Evolutionary conservation across 1,139 yeast species (phyloP).

Genomic region (Komagataea norvegica): DNA sequence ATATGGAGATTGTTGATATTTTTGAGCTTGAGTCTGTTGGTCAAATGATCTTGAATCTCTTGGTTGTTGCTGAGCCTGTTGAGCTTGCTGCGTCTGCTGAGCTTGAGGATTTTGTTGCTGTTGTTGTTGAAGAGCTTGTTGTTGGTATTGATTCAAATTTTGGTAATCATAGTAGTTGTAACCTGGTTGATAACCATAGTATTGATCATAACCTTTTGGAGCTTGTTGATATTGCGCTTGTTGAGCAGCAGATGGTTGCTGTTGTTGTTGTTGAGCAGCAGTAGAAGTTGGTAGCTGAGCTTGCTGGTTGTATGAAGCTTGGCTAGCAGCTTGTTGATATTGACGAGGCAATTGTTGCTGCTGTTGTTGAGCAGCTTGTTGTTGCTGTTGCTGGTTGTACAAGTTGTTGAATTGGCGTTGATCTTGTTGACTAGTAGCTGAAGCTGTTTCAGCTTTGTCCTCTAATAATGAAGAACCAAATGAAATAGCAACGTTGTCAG

Average conservation of each 20-base stretch:
- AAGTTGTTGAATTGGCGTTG: constrained; percentile 20
- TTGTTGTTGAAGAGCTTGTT: too few species aligned
- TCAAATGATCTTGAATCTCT: constrained; percentile 12
- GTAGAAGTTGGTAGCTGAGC: constrained; percentile 21
- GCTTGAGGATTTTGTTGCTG: constrained; percentile 10
- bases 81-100: constrained; percentile 12
- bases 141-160: constrained; percentile 7
- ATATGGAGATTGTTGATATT: constrained; percentile 25
- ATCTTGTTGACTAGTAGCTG: constrained; percentile 11
- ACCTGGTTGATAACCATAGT: constrained; percentile 21
- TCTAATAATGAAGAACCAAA: constrained; percentile 65
- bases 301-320: constrained; percentile 16
- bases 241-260: constrained; percentile 19
- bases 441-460: constrained; percentile 27
- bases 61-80: constrained; percentile 13
- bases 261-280: constrained; percentile 14
- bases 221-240: constrained; percentile 9
- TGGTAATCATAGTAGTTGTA: constrained; percentile 13
- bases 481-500: constrained; percentile 87
- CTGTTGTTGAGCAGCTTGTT: constrained; percentile 18
- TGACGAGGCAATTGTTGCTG: constrained; percentile 23
- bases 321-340: constrained; percentile 14
- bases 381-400: constrained; percentile 18
- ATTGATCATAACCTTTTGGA: constrained; percentile 29
- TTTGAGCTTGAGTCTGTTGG: constrained; percentile 17